phyloP scores from a whole-genome alignment of 2,329 filamentous ascomycete species.

The Simplicillium sp. region DNA sequence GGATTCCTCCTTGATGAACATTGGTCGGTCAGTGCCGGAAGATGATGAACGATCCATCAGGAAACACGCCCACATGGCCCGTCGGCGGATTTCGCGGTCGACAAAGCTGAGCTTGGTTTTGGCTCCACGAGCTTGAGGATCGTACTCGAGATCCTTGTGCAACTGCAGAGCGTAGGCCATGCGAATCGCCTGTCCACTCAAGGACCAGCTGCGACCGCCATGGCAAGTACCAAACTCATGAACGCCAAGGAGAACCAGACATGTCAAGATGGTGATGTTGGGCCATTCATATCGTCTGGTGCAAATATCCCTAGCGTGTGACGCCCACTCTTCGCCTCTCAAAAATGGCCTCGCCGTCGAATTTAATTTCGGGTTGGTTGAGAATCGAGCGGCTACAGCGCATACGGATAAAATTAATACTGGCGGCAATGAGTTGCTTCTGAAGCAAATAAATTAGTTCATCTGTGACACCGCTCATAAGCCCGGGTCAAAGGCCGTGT shows the following conservation, averaged over 20 bases:
- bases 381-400: slow-evolving; percentile 91
- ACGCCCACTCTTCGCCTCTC: slow-evolving; percentile 85
- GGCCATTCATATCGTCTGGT: slow-evolving; percentile 85
- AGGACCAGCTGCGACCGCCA: slow-evolving; percentile 89
- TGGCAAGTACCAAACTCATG: slow-evolving; percentile 98
- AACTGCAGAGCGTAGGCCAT: slow-evolving; percentile 96
- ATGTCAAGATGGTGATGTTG: slow-evolving; percentile 91
- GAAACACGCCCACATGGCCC: slow-evolving; percentile 98
- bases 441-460: slow-evolving; percentile 7
- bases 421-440: slow-evolving; percentile 60
- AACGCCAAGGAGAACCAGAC: slow-evolving; percentile 76
- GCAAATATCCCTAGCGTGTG: slow-evolving; percentile 77
- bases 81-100: slow-evolving; percentile 82
- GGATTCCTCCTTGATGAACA: slow-evolving; percentile 83
- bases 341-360: slow-evolving; percentile 67
- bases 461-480: too few species aligned
- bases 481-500: too few species aligned
- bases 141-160: slow-evolving; percentile 81
- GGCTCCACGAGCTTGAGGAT: slow-evolving; percentile 57
- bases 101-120: slow-evolving; percentile 70
- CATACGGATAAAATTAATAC: slow-evolving; percentile 91
- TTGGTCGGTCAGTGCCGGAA: slow-evolving; percentile 84
- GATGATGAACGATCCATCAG: slow-evolving; percentile 97
- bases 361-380: slow-evolving; percentile 72
- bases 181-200: slow-evolving; percentile 87